phyloP scores from a whole-genome alignment of 2,329 filamentous ascomycete species.

The Colletotrichum cordylinicola region DNA sequence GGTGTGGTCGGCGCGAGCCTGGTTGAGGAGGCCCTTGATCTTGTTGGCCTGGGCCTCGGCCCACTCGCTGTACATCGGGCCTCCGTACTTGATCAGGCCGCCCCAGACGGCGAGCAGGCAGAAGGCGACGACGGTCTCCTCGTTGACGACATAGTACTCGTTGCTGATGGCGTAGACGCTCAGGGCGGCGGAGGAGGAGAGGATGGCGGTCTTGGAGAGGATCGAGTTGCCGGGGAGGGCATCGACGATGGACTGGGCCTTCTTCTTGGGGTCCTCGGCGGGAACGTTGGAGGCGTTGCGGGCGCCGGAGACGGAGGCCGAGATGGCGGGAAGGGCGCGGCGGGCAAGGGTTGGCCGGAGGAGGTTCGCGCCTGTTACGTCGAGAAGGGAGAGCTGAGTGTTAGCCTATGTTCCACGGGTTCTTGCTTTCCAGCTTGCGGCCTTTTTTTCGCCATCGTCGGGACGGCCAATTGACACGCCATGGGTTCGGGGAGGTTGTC shows the following conservation, averaged over 20 bases:
- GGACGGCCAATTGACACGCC: conserved; percentile 40
- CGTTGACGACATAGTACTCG: conserved; percentile 99
- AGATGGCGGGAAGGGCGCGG: conserved; percentile 77
- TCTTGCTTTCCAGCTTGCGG: neutral
- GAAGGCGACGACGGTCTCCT: conserved; percentile 95
- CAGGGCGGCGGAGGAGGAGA: conserved; percentile 89
- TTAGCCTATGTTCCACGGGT: conserved; percentile 11
- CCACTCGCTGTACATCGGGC: conserved; percentile 92
- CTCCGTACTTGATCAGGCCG: conserved; percentile 90
- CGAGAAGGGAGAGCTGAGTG: conserved; percentile 27
- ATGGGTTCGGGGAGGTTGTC: conserved; percentile 23
- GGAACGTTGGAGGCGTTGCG: conserved; percentile 81
- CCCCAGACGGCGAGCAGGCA: conserved; percentile 93
- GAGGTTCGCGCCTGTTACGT: conserved; percentile 78
- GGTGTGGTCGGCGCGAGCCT: conserved; percentile 92
- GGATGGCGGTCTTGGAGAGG: conserved; percentile 94
- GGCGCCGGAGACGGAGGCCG: conserved; percentile 67
- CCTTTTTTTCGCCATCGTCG: neutral
- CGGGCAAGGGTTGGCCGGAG: conserved; percentile 82
- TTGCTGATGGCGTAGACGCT: conserved; percentile 97
- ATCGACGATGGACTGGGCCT: conserved; percentile 95
- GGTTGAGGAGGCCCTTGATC: conserved; percentile 94
- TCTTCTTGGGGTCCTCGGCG: conserved; percentile 90
- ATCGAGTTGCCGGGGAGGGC: conserved; percentile 90
- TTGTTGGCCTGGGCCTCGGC: conserved; percentile 87